Percentiles rank a stretch among this genome's conserved stretches.
Evolutionary conservation across 345 rosid species (phyloP).

Genomic region (Durio zibethinus): DNA sequence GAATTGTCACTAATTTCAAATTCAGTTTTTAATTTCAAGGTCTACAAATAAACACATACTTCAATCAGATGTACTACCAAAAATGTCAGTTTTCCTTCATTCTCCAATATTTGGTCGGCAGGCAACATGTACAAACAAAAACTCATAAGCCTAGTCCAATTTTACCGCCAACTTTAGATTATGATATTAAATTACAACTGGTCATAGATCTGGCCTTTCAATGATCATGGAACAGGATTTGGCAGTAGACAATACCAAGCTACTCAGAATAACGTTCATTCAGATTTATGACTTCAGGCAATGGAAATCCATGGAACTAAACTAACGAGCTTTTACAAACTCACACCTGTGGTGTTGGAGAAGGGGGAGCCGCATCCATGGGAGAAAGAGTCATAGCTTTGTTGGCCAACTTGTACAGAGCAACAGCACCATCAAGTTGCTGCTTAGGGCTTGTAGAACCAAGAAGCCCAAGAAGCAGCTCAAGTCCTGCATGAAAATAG

Average conservation of each 20-base stretch:
- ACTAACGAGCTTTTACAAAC: conserved; percentile 19
- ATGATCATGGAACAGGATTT: neutral
- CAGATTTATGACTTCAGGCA: conserved; percentile 2
- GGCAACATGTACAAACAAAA: neutral
- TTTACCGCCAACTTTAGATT: neutral
- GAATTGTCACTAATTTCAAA: neutral
- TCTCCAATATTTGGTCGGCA: neutral
- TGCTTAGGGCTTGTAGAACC: conserved; percentile 68
- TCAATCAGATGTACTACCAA: neutral
- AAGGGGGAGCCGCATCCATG: conserved; percentile 92
- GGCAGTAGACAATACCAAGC: neutral
- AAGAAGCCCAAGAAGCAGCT: conserved; percentile 83
- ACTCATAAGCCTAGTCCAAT: neutral
- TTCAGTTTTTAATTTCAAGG: neutral
- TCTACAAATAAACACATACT: neutral
- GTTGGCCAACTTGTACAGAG: conserved; percentile 78
- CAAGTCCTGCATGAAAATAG: conserved; percentile 61
- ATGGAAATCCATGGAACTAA: conserved; percentile 5
- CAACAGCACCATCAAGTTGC: conserved; percentile 95
- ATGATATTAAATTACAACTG: neutral
- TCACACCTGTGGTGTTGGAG: conserved; percentile 94
- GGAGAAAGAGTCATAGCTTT: conserved; percentile 86
- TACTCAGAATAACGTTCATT: neutral
- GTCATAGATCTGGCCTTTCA: neutral
- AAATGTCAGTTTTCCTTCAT: neutral